phyloP scores from a whole-genome alignment of 2,329 filamentous ascomycete genomes.

The Colletotrichum karsti region DNA sequence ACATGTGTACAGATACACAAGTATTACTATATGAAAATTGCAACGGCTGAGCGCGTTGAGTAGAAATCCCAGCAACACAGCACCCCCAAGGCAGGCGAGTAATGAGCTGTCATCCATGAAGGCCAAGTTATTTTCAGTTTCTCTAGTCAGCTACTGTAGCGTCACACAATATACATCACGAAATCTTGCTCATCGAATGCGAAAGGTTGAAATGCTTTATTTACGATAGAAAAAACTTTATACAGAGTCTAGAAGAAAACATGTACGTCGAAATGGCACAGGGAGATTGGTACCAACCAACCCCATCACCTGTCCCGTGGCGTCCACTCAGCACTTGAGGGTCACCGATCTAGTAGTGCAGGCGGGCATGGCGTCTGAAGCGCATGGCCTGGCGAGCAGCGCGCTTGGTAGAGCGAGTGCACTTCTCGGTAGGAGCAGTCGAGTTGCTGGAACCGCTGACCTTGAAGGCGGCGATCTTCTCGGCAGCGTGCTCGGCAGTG shows the following conservation, averaged over 20 bases:
- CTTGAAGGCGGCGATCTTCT: constrained; percentile 26
- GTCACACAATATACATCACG: no score
- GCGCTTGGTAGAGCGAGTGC: neutral
- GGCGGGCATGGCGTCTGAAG: constrained; percentile 8
- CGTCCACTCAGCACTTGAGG: constrained; percentile 6
- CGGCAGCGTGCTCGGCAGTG: constrained; percentile 27
- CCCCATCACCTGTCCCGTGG: neutral
- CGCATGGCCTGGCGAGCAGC: constrained; percentile 12
- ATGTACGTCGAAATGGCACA: neutral
- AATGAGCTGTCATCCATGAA: no score
- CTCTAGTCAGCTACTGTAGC: no score
- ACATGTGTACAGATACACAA: no score
- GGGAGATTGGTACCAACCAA: neutral
- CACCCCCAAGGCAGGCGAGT: no score
- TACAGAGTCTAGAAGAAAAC: constrained; percentile 21
- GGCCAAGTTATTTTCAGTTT: no score
- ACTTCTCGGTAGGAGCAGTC: neutral
- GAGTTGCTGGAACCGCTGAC: constrained; percentile 15
- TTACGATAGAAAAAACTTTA: constrained; percentile 7
- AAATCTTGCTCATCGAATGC: no score
- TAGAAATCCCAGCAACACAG: no score
- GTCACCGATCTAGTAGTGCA: constrained; percentile 1
- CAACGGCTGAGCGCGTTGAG: no score
- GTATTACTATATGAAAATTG: no score
- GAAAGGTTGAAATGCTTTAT: constrained; percentile 9